phyloP scores from a whole-genome alignment of 1,284 basidiomycete genomes.

The Cutaneotrichosporon dermatis region DNA sequence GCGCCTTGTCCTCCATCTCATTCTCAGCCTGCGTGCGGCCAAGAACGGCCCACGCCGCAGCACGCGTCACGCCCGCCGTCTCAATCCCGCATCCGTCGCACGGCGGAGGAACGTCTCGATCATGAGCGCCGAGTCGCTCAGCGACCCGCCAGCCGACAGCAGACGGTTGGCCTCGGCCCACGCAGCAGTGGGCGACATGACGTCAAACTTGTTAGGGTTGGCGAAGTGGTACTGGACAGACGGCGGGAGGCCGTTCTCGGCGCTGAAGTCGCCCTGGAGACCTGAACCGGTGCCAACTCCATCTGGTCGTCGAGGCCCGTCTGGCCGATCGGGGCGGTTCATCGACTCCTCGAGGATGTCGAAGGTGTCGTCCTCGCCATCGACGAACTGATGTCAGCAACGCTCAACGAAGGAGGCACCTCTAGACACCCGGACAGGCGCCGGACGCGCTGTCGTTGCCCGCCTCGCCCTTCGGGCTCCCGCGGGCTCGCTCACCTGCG shows the following conservation, averaged over 20 bases:
- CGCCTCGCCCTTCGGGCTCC: no score
- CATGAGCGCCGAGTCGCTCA: conserved; percentile 77
- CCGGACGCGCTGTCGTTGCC: no score
- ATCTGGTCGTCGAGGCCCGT: conserved; percentile 37
- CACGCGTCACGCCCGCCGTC: conserved; percentile 54
- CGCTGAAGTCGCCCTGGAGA: conserved; percentile 27
- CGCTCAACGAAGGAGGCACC: not conserved
- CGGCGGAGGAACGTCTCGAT: conserved; percentile 76
- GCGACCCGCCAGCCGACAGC: conserved; percentile 70
- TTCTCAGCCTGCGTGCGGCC: conserved; percentile 96
- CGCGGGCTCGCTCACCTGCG: conserved; percentile 52
- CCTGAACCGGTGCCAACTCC: conserved; percentile 29
- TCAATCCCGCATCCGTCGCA: conserved; percentile 28
- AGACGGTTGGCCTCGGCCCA: conserved; percentile 48
- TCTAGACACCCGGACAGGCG: not conserved
- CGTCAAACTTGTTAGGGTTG: conserved; percentile 41
- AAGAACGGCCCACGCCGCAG: conserved; percentile 84
- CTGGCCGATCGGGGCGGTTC: conserved; percentile 42
- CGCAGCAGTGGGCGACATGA: conserved; percentile 17
- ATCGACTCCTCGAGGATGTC: conserved; percentile 41
- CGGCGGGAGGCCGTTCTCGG: conserved; percentile 67
- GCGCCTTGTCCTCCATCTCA: conserved; percentile 61
- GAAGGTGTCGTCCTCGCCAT: conserved; percentile 46
- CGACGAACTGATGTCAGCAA: conserved; percentile 31
- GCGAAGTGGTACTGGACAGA: conserved; percentile 70